Evolutionary conservation across 2,329 filamentous ascomycete species (phyloP), one percentile per base, ranked within the genome.

Genomic region (Aspergillus hortae): DNA sequence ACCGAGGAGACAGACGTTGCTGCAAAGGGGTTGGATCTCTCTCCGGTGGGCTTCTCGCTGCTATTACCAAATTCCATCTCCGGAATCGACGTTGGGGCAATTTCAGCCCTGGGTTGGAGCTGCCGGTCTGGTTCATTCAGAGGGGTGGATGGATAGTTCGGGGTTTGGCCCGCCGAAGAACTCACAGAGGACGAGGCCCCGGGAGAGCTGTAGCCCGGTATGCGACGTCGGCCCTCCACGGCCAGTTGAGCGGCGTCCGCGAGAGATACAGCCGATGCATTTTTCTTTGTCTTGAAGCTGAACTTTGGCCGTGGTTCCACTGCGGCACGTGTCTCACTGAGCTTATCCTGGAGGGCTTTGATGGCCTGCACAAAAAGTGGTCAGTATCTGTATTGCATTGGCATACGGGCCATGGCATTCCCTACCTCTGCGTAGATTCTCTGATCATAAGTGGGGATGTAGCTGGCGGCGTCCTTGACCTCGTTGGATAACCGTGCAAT

Each of bases 381-480:
- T 46, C 11, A 33, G 9, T 47, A 12, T 42, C 17, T 10, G 9
- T 17, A 23, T 23, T 42, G 40, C 38, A 36, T 42, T 14, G 19
- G 27, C 4, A 44, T 30, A 27, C 35, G 25, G 5, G 1, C 27
- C 17, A 15, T 11, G 55, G 12, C 6, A 2, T 6, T 40, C n/a
- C 61, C 49, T 72, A 91, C 89, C 74, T 92, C 85, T 41, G 86
- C 83, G 66, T 96, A 97, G 21, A 88, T 87, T 61, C 89, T 84
- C 69, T 94, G 90, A 64, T 97, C 94, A 67, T 96, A 95, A 6
- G 90, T 85, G 2, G 94, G 91, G 14, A 96, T 83, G 60, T 87
- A 90, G 51, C 86, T 85, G 1, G 88, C 84, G 0, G 89, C 88
- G 72, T 96, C 91, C 59, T 89, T 87, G 36, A 96, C 89, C 62